Percentiles rank a stretch among this genome's conserved stretches.
These are phyloP conservation scores for Oryza nivara DNA, from an alignment of 176 grass and related monocot species.

Conservation along the genomic window DNA sequence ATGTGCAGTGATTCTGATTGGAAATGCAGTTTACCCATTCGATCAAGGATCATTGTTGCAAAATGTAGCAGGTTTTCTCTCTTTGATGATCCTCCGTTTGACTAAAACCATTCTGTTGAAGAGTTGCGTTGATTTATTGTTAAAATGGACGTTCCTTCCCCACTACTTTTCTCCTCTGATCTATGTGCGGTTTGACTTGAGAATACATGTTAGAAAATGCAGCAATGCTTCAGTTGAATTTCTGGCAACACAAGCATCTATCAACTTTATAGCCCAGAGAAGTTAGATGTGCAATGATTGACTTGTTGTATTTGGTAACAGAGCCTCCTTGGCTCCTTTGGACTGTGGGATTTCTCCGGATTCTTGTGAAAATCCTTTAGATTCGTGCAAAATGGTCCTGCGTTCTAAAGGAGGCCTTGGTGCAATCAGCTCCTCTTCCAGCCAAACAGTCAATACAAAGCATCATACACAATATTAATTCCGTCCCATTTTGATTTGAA, in stretches of 20 bases:
- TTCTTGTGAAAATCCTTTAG: neutral
- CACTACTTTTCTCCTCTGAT: constrained; percentile 23
- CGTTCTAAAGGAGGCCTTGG: neutral
- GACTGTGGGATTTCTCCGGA: neutral
- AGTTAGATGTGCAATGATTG: constrained; percentile 14
- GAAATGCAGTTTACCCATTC: neutral
- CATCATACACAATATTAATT: neutral
- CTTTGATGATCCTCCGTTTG: constrained; percentile 38
- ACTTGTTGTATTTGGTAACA: neutral
- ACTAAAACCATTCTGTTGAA: constrained; percentile 16
- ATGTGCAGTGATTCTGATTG: neutral
- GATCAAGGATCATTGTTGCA: neutral
- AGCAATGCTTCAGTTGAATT: constrained; percentile 14
- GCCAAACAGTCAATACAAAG: neutral
- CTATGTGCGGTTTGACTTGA: constrained; percentile 41
- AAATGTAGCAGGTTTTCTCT: neutral
- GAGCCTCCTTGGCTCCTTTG: neutral
- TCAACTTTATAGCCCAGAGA: constrained; percentile 17
- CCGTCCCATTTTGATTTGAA: neutral
- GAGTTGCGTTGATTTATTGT: constrained; percentile 1
- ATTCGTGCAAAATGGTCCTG: neutral
- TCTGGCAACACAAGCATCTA: constrained; percentile 33
- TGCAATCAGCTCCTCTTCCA: neutral
- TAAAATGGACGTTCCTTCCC: constrained; percentile 13
- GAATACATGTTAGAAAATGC: neutral